Evolutionary conservation across 2,329 filamentous ascomycete genomes (phyloP).

Genomic region (Xylaria sp.): DNA sequence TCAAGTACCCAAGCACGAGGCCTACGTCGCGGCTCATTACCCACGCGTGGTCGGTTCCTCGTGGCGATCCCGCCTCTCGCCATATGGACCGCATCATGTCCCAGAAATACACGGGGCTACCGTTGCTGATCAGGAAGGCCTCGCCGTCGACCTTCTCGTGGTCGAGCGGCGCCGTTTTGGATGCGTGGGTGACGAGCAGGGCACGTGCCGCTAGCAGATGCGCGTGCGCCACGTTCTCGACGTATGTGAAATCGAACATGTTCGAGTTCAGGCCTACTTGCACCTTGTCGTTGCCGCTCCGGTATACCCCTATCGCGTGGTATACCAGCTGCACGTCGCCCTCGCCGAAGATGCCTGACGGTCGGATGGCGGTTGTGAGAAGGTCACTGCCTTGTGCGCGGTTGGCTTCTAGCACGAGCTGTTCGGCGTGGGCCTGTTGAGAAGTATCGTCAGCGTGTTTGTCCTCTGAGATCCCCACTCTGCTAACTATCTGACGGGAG

Average conservation of each 20-base stretch:
- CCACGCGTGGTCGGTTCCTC: slow-evolving; percentile 66
- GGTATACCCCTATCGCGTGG: slow-evolving; percentile 77
- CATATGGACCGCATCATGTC: slow-evolving; percentile 85
- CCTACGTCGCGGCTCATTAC: slow-evolving; percentile 62
- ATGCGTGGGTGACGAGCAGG: slow-evolving; percentile 71
- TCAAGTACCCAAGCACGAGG: slow-evolving; percentile 60
- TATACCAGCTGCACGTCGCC: slow-evolving; percentile 82
- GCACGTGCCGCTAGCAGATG: slow-evolving; percentile 83
- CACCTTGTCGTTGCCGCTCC: slow-evolving; percentile 74
- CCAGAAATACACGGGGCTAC: slow-evolving; percentile 89
- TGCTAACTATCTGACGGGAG: neutral
- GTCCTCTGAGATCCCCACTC: neutral
- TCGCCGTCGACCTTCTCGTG: slow-evolving; percentile 83
- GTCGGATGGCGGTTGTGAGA: slow-evolving; percentile 82
- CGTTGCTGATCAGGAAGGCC: slow-evolving; percentile 91
- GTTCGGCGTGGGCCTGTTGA: slow-evolving; percentile 77
- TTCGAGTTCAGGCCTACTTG: slow-evolving; percentile 79
- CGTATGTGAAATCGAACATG: slow-evolving; percentile 73
- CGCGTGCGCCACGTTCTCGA: slow-evolving; percentile 74
- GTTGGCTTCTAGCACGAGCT: slow-evolving; percentile 81
- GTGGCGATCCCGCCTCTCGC: slow-evolving; percentile 65
- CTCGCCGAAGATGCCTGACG: slow-evolving; percentile 90
- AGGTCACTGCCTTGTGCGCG: slow-evolving; percentile 64
- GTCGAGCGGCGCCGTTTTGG: slow-evolving; percentile 69
- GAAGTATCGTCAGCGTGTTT: slow-evolving; percentile 28